A percentile compares a stretch with the other conserved stretches of the same genome.
These are phyloP conservation scores for Aspergillus quadrilineatus DNA, from an alignment of 2,329 filamentous ascomycete genomes.

Conservation along the genomic window DNA sequence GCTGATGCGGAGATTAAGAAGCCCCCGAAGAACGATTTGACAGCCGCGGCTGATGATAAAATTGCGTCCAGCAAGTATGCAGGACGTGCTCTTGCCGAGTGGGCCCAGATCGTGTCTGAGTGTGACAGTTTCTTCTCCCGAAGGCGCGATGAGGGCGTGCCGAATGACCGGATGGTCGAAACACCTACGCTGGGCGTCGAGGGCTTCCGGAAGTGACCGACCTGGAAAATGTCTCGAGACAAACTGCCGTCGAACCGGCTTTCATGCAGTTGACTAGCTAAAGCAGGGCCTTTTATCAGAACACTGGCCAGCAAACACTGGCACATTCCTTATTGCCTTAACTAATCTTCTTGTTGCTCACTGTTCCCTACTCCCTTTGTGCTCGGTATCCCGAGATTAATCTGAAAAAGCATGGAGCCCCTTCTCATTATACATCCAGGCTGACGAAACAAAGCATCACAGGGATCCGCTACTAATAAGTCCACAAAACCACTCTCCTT, in stretches of 20 bases:
- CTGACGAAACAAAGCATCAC: background rate
- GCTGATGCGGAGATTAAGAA: slow-evolving; percentile 9
- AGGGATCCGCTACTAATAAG: background rate
- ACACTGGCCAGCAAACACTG: background rate
- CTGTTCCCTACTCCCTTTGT: background rate
- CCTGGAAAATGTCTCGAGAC: background rate
- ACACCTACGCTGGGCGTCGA: slow-evolving; percentile 63
- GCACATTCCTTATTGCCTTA: slow-evolving; percentile 1
- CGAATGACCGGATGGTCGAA: slow-evolving; percentile 57
- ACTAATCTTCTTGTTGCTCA: background rate
- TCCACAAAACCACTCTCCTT: background rate
- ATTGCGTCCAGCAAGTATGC: slow-evolving; percentile 55
- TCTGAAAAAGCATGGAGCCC: background rate
- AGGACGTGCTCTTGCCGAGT: slow-evolving; percentile 64
- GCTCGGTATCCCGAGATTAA: background rate
- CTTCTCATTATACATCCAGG: background rate
- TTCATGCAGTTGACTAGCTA: background rate
- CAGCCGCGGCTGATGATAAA: slow-evolving; percentile 26
- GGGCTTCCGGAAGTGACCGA: slow-evolving; percentile 51
- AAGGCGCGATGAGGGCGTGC: slow-evolving; percentile 61
- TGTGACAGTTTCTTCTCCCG: slow-evolving; percentile 64
- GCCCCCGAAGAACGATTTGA: slow-evolving; percentile 8
- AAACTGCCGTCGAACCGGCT: background rate
- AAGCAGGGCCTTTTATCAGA: no score
- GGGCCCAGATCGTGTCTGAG: slow-evolving; percentile 61